phyloP scores from a whole-genome alignment of 306 rosid genomes.

The Inga oerstediana region DNA sequence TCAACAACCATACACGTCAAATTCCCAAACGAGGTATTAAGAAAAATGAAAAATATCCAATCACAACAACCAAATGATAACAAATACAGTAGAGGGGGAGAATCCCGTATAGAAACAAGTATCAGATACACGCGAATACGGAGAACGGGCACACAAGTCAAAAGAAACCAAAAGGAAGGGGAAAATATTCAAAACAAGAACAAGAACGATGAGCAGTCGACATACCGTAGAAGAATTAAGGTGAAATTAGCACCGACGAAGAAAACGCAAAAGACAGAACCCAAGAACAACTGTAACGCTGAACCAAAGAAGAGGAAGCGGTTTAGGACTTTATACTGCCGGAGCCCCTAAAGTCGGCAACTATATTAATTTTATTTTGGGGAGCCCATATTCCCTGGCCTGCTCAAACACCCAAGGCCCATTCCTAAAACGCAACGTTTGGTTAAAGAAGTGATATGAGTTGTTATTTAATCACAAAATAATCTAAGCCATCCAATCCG shows the following conservation, averaged over 20 bases:
- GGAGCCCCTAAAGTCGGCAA: neutral
- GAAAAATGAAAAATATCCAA: neutral
- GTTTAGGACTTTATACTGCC: neutral
- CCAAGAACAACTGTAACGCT: neutral
- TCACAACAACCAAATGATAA: neutral
- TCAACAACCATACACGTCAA: conserved; percentile 5
- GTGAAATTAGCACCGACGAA: neutral
- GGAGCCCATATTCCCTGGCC: too few species aligned
- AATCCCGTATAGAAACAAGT: neutral
- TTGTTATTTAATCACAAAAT: too few species aligned
- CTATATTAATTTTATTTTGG: neutral
- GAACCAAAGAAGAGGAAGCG: neutral
- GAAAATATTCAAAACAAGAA: neutral
- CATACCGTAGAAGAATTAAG: neutral
- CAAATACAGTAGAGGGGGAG: neutral
- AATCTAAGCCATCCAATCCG: too few species aligned
- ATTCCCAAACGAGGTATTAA: neutral
- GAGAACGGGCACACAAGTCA: neutral
- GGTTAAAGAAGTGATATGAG: too few species aligned
- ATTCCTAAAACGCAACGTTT: too few species aligned
- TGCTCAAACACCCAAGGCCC: too few species aligned
- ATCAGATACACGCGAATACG: neutral
- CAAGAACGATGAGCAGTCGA: neutral
- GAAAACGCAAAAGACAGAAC: neutral
- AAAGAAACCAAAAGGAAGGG: neutral